Evolutionary conservation across 768 basidiomycete species (phyloP).

Genomic region (Lentinula sp.): DNA sequence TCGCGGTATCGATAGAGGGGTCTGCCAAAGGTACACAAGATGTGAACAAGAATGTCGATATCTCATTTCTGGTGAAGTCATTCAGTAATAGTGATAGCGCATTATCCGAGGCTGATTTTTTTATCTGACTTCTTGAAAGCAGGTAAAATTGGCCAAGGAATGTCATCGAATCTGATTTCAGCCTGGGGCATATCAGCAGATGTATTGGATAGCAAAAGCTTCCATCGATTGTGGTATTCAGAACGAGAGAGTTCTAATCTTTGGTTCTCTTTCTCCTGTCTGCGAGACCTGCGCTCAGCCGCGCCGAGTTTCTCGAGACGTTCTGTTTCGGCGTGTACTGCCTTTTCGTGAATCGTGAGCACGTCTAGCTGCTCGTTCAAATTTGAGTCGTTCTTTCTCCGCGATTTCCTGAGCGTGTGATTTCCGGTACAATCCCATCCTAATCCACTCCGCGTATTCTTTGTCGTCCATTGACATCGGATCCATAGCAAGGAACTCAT

Average conservation of each 20-base stretch:
- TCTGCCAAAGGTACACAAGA: background rate
- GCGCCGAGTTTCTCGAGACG: conserved; percentile 45
- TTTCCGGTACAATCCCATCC: conserved; percentile 82
- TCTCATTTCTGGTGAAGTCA: conserved; percentile 48
- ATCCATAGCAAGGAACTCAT: conserved; percentile 32
- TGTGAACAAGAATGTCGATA: conserved; percentile 53
- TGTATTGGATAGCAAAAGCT: conserved; percentile 31
- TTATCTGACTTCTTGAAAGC: conserved; percentile 21
- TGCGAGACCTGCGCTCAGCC: conserved; percentile 44
- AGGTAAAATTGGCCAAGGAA: conserved; percentile 65
- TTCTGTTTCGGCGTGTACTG: conserved; percentile 44
- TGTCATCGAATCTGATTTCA: conserved; percentile 43
- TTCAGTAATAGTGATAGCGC: conserved; percentile 24
- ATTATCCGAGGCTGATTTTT: conserved; percentile 5
- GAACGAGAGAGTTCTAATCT: conserved; percentile 40
- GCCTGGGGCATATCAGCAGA: conserved; percentile 13
- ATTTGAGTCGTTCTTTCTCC: conserved; percentile 52
- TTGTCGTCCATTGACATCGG: conserved; percentile 69
- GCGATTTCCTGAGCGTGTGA: conserved; percentile 63
- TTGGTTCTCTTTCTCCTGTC: conserved; percentile 38
- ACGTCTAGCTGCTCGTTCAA: conserved; percentile 42
- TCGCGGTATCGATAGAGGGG: background rate
- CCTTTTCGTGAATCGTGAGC: conserved; percentile 52
- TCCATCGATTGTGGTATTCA: conserved; percentile 56
- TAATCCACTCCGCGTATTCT: conserved; percentile 83